These are phyloP conservation scores for Beauveria australis DNA, from an alignment of 2,329 filamentous ascomycete species.

Conservation along the genomic window DNA sequence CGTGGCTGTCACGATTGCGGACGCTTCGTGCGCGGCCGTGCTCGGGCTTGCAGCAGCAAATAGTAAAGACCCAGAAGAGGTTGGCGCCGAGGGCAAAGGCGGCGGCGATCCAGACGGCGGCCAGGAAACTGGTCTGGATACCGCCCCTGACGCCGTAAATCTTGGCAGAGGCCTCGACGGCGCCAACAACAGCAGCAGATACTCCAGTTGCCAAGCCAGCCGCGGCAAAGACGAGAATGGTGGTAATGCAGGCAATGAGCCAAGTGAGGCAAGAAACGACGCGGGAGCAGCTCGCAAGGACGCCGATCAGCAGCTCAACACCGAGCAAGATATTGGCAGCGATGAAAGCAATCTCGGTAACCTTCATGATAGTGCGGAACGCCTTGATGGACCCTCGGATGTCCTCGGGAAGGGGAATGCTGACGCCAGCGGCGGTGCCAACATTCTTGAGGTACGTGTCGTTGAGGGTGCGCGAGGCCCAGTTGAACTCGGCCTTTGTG, in stretches of 20 bases:
- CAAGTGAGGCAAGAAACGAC: constrained; percentile 76
- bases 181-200: constrained; percentile 60
- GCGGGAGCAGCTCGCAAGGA: constrained; percentile 77
- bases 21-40: constrained; percentile 20
- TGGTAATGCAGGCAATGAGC: constrained; percentile 60
- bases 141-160: constrained; percentile 61
- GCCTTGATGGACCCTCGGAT: constrained; percentile 60
- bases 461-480: constrained; percentile 65
- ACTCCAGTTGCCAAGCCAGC: constrained; percentile 69
- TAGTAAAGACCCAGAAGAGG: constrained; percentile 85
- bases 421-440: constrained; percentile 37
- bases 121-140: constrained; percentile 63
- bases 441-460: constrained; percentile 49
- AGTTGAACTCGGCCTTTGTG: constrained; percentile 63
- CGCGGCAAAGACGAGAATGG: constrained; percentile 46
- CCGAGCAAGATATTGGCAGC: constrained; percentile 62
- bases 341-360: constrained; percentile 76
- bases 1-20: constrained; percentile 24
- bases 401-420: constrained; percentile 58
- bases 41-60: constrained; percentile 76
- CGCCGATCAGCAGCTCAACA: constrained; percentile 65
- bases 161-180: constrained; percentile 56
- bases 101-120: constrained; percentile 69
- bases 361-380: constrained; percentile 68
- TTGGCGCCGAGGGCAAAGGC: constrained; percentile 67